Conservation (phyloP, 495 filamentous ascomycete genomes). For the Aspergillus hancockii region DNA sequence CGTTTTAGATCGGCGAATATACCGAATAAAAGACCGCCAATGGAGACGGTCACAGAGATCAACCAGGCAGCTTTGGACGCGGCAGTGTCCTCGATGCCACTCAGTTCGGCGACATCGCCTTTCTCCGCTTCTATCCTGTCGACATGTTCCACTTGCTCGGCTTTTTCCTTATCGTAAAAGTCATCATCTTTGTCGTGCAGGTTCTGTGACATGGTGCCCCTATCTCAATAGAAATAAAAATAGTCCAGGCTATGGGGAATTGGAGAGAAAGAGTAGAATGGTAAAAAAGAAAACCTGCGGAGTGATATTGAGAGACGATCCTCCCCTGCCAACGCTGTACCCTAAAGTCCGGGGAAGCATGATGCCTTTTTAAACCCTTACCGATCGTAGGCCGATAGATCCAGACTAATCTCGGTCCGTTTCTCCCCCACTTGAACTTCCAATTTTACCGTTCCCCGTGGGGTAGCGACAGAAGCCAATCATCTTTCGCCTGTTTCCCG, state of each 20-base stretch:
- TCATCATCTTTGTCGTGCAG: not conserved
- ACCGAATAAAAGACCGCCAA: constrained; percentile 41
- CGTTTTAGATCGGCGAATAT: no score
- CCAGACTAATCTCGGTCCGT: not conserved
- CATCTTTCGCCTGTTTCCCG: not conserved
- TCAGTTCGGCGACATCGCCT: not conserved
- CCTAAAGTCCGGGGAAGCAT: not conserved
- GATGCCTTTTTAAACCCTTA: not conserved
- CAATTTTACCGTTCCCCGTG: not conserved
- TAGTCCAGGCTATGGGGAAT: no score
- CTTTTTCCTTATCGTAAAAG: not conserved
- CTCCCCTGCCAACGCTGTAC: not conserved
- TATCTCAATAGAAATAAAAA: no score
- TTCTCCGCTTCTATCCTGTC: not conserved
- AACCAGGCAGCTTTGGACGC: constrained; percentile 37
- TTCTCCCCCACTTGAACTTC: not conserved
- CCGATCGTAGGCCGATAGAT: not conserved
- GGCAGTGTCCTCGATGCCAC: constrained; percentile 9
- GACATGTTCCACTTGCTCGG: constrained; percentile 1
- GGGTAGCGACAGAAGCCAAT: not conserved
- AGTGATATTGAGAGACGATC: not conserved
- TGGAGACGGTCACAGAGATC: constrained; percentile 36
- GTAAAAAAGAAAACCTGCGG: not conserved
- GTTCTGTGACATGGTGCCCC: not conserved
- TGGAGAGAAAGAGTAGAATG: not conserved